Base-by-base conservation (phyloP, 176 grass and related monocot species). In the Phoenix dactylifera region DNA sequence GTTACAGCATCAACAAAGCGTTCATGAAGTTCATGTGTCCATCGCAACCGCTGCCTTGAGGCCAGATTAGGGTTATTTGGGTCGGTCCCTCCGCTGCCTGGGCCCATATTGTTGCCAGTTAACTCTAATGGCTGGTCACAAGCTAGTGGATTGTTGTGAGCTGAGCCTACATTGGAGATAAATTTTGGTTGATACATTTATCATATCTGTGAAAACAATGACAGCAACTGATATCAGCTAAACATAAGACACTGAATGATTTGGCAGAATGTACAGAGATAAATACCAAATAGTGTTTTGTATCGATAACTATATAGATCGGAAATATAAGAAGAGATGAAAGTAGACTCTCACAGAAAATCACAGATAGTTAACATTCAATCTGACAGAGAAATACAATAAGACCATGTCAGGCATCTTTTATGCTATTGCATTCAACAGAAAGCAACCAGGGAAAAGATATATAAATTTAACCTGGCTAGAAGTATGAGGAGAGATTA, bases 21-120 rank as follows among this genome's bases (percentile, higher is more conserved):
- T 35, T 75, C 66, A 65, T 81, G 78, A 30, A 81, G 78, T 15
- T 71, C 78, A 81, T 81, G 60, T 54, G 72, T 81, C 78, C 78
- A 81, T 22, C 78, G 65, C 54, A 81, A 65, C 18, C 78, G 78
- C 28, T 81, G 78, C 32, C 78, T 75, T 20, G 59, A 22, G 29
- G 78, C 72, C 56, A 75, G 70, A 68, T 60, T 75, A 26, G 76
- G 22, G 55, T 25, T 71, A 16, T 26, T 50, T 28, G 26, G 28
- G 22, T 26, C 10, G 17, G 69, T 59, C 6, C 65, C 66, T 54
- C 78, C 65, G 17, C n/a, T 60, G 44, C 59, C 70, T 4, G 59
- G 23, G 12, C 18, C 66, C 57, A 75, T 57, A 65, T 70, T 64
- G 22, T 65, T 60, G 17, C 49, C 60, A 55, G 17, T 60, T 52